A percentile compares a stretch with the other conserved stretches of the same genome.
These are phyloP conservation scores for Desmodesmus armatus DNA, from an alignment of 139 green algal species.

Conservation along the genomic window DNA sequence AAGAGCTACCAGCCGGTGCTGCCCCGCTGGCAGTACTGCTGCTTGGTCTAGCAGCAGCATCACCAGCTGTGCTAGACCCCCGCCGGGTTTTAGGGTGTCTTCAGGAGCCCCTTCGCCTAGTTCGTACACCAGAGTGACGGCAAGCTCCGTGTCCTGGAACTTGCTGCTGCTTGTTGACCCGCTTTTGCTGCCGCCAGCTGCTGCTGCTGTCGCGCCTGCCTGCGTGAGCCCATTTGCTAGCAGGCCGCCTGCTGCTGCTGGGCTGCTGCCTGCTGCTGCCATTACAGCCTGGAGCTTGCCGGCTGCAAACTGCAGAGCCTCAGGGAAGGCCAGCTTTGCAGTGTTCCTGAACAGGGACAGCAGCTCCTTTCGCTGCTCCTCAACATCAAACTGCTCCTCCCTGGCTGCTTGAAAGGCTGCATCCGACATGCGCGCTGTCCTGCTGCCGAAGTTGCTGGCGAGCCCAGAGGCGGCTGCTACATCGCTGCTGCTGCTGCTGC, in stretches of 20 bases:
- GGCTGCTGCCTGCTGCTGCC: neutral
- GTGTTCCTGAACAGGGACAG: constrained; percentile 87
- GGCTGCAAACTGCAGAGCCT: constrained; percentile 68
- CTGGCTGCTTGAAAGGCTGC: constrained; percentile 56
- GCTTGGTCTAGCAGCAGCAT: constrained; percentile 63
- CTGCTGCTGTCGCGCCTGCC: constrained; percentile 31
- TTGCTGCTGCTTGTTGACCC: neutral
- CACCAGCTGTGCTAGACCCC: constrained; percentile 70
- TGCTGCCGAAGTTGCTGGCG: too few relatives aligned
- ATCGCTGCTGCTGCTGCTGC: constrained; percentile 9
- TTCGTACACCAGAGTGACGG: constrained; percentile 84
- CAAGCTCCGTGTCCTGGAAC: constrained; percentile 81
- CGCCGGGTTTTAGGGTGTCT: constrained; percentile 69
- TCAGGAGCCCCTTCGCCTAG: constrained; percentile 86
- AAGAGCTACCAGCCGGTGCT: constrained; percentile 82
- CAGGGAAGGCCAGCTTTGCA: constrained; percentile 66
- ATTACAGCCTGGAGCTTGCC: constrained; percentile 55
- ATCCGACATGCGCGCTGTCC: constrained; percentile 18
- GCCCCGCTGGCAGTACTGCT: constrained; percentile 45
- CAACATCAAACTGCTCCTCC: constrained; percentile 74
- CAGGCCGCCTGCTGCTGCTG: neutral
- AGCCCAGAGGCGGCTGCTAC: neutral
- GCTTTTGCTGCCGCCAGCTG: neutral
- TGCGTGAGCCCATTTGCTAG: constrained; percentile 16
- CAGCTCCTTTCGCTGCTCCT: constrained; percentile 82